Evolutionary conservation across 176 grass and related monocot genomes (phyloP), one percentile per base, ranked within the genome.

Genomic region (Avena insularis): DNA sequence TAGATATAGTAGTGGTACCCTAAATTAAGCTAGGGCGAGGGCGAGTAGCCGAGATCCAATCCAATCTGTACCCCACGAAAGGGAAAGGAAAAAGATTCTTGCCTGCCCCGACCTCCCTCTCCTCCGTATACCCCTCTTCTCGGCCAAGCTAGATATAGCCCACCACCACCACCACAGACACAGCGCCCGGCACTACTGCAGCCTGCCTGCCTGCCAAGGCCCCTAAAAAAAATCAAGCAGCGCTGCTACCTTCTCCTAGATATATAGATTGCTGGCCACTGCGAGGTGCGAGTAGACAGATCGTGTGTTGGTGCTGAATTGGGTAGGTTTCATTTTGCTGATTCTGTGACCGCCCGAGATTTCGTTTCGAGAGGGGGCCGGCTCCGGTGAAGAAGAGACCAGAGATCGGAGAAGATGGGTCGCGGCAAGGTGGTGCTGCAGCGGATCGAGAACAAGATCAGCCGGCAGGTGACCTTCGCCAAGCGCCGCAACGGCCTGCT

Each of bases 401-500:
- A 2, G 48, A 20, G 69, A 6, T 0, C 17, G 55, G 12, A 56
- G 77, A 43, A 43, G 40, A 96, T 96, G 94, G 94, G 91, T 14
- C 86, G 94, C 63, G 94, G 94, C 31, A 96, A 87, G 86, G 94
- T 96, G 43, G 89, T 91, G 84, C 80, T 96, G 85, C 90, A 96
- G 91, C 87, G 89, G 91, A 96, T 96, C 77, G 94, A 96, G 85
- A 96, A 96, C 91, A 96, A 96, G 94, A 96, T 92, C 76, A 96
- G 88, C 91, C 82, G 94, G 79, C 94, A 96, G 85, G 94, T 96
- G 71, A 96, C 91, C 58, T 96, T 96, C 91, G 79, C 91, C 59
- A 96, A 96, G 91, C 76, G 94, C 84, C 82, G 91, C 85, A 93
- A 86, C 72, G 94, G 94, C 27, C 82, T 96, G 87, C 87, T 93